A percentile compares a stretch with the other conserved stretches of the same genome.
These are phyloP conservation scores for Scleroderma citrinum DNA, from an alignment of 768 basidiomycete genomes.

Conservation along the genomic window DNA sequence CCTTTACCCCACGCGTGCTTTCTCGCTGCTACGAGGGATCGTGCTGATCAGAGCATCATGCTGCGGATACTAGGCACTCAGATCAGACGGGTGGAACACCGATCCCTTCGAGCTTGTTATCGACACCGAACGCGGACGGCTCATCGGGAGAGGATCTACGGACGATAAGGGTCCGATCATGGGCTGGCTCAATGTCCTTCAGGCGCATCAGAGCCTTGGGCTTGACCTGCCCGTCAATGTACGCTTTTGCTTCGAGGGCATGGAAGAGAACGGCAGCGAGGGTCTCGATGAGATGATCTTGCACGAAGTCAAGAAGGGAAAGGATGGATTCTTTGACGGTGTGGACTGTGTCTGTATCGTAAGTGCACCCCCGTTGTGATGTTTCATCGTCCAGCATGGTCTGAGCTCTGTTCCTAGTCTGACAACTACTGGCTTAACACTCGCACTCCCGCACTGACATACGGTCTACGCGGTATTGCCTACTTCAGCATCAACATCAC, in stretches of 20 bases:
- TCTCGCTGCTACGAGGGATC: neutral
- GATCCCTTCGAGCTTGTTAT: conserved; percentile 24
- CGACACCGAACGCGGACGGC: conserved; percentile 32
- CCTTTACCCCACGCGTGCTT: neutral
- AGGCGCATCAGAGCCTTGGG: conserved; percentile 67
- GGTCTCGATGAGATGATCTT: conserved; percentile 81
- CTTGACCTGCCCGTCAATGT: conserved; percentile 82
- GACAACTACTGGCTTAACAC: conserved; percentile 91
- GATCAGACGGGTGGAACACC: conserved; percentile 80
- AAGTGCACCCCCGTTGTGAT: conserved; percentile 17
- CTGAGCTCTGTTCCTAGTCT: conserved; percentile 36
- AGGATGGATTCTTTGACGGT: conserved; percentile 66
- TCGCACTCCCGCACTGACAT: conserved; percentile 68
- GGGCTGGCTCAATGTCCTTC: conserved; percentile 86
- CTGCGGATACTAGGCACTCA: conserved; percentile 30
- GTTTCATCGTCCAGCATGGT: neutral
- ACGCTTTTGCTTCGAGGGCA: conserved; percentile 85
- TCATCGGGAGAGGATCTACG: conserved; percentile 78
- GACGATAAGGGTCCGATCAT: conserved; percentile 91
- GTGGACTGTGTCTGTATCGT: conserved; percentile 88
- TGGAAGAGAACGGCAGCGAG: conserved; percentile 87
- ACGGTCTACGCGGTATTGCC: conserved; percentile 76
- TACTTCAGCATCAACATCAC: conserved; percentile 76
- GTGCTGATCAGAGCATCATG: neutral
- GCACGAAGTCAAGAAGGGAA: conserved; percentile 54